phyloP scores from a whole-genome alignment of 768 basidiomycete species.

The Mycena epipterygia region DNA sequence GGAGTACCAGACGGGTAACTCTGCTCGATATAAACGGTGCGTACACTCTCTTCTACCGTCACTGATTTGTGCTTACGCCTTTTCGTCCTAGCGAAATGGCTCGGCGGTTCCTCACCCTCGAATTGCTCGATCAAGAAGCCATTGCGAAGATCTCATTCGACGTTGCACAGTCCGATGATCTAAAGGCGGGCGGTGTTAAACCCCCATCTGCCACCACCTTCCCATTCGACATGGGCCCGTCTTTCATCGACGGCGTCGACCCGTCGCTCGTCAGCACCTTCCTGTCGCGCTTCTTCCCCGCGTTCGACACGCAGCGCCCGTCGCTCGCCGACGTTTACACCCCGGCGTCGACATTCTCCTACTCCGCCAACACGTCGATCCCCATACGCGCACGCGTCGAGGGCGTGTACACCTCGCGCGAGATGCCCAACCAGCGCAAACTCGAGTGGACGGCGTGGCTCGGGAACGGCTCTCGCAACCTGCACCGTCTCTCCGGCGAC shows the following conservation, averaged over 20 bases:
- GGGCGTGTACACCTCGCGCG: conserved; percentile 71
- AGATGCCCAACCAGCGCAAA: conserved; percentile 87
- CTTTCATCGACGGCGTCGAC: conserved; percentile 84
- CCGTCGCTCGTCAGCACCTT: conserved; percentile 79
- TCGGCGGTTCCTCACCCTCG: conserved; percentile 84
- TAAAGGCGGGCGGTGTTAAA: conserved; percentile 46
- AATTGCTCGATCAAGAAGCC: conserved; percentile 87
- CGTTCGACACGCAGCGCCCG: conserved; percentile 84
- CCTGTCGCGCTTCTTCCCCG: conserved; percentile 86
- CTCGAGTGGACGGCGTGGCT: conserved; percentile 86
- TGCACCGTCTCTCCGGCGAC: conserved; percentile 75
- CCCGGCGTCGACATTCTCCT: conserved; percentile 91
- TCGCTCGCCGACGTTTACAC: conserved; percentile 82
- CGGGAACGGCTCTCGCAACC: conserved; percentile 80
- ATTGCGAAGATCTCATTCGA: conserved; percentile 88
- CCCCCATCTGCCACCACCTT: conserved; percentile 78
- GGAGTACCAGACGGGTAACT: conserved; percentile 69
- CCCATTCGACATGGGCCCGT: conserved; percentile 79
- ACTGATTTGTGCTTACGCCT: not conserved
- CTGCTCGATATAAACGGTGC: conserved; percentile 78
- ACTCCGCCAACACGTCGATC: conserved; percentile 86
- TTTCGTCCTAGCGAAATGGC: conserved; percentile 74
- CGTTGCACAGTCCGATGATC: conserved; percentile 66
- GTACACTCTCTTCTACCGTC: conserved; percentile 35
- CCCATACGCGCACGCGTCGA: conserved; percentile 83